Percentiles rank a stretch among this genome's conserved stretches.
phyloP scores from a whole-genome alignment of 176 grass and related monocot genomes.

The Avena eriantha region DNA sequence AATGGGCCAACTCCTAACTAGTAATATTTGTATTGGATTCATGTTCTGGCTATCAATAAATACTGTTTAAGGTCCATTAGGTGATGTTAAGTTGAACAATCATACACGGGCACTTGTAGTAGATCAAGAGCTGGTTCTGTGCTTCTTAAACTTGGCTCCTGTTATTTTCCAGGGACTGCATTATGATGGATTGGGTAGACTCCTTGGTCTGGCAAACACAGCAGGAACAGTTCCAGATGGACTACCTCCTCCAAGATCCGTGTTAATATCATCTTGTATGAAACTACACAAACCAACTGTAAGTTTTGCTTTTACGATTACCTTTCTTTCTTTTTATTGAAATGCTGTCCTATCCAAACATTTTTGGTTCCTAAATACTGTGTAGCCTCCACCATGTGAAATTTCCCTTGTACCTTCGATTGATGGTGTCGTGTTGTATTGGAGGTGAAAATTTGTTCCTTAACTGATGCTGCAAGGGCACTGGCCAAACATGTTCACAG shows the following conservation, averaged over 20 bases:
- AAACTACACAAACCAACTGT: slow-evolving; percentile 75
- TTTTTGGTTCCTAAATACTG: background rate
- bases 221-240: slow-evolving; percentile 70
- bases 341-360: background rate
- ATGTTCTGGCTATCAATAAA: slow-evolving; percentile 1
- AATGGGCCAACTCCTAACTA: background rate
- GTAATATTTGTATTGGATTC: slow-evolving; percentile 23
- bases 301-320: slow-evolving; percentile 33
- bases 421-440: slow-evolving; percentile 36
- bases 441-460: slow-evolving; percentile 83
- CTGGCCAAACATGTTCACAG: slow-evolving; percentile 91
- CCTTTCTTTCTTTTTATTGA: background rate
- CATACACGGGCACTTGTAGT: slow-evolving; percentile 11
- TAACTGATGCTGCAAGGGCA: slow-evolving; percentile 96
- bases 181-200: slow-evolving; percentile 70
- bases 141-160: slow-evolving; percentile 26
- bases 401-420: slow-evolving; percentile 35
- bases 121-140: slow-evolving; percentile 15
- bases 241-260: slow-evolving; percentile 75
- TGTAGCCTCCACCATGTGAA: background rate
- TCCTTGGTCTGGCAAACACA: slow-evolving; percentile 77
- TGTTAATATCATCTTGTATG: slow-evolving; percentile 71
- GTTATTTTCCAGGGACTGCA: slow-evolving; percentile 54
- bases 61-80: background rate
- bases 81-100: slow-evolving; percentile 31